Base-by-base conservation (phyloP, 768 basidiomycete species). In the Kwoniella heveanensis region DNA sequence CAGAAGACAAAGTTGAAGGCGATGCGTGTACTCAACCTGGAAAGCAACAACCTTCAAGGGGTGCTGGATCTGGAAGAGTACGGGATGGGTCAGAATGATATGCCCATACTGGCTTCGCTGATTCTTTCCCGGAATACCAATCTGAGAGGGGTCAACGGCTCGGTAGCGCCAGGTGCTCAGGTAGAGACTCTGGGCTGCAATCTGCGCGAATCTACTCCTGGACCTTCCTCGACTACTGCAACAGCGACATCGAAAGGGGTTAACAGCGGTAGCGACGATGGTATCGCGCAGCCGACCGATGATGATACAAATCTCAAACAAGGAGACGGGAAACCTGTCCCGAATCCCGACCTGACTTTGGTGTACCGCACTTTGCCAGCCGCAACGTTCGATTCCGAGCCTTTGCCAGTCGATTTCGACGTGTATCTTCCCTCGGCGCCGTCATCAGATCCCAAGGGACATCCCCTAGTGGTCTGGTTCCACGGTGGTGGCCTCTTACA, bases 401-500 rank as follows among this genome's bases (percentile, higher is more conserved):
- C 71, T 22, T 62, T 78, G 7, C 48, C 64, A 22, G 62, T 78
- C 60, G 73, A 74, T 36, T 58, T 76, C n/a, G 77, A 78, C 57
- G 54, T 78, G 12, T 78, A 76, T 55, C 66, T 78, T n/a, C 77
- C 77, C 25, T 50, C 54, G 1, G 36, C 66, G 8, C 53, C 64
- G 0, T n/a, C n/a, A 21, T 51, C 62, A 3, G 36, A 24, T 13
- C 25, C 48, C 13, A 47, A 58, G 8, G 73, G 73, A 15, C 72
- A 73, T 37, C 68, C 77, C 0, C 51, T 78, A 7, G 67, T 78
- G 9, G 67, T 78, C 21, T 78, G 77, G 77, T 78, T 76, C 65
- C 77, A 78, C 52, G 77, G 77, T 22, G 77, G 77, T 29, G 77
- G 74, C 9, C 68, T 78, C 1, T 55, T 78, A 15, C 77, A 78